A percentile compares a stretch with the other conserved stretches of the same genome.
phyloP scores from a whole-genome alignment of 192 early-diverging fungal genomes.

The Coemansia aciculifera region DNA sequence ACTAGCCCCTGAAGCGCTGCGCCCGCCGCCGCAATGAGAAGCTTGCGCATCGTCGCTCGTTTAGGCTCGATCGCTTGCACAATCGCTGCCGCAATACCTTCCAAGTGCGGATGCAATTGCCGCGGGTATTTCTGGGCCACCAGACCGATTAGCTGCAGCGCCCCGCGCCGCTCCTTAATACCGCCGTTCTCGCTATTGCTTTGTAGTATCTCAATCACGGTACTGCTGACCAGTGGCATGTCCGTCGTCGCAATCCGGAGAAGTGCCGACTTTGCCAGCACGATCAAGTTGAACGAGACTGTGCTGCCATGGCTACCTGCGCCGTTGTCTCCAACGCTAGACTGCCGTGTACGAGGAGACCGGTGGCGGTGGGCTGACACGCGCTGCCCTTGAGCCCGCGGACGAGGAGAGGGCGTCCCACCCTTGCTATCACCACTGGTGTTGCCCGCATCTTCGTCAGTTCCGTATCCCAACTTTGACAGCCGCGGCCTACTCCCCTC shows the following conservation, averaged over 20 bases:
- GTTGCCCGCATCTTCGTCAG: background rate
- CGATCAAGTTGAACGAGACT: conserved; percentile 46
- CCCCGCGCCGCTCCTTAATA: conserved; percentile 33
- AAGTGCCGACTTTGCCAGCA: conserved; percentile 46
- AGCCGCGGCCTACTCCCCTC: background rate
- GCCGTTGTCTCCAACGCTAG: background rate
- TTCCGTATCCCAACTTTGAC: background rate
- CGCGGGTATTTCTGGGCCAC: conserved; percentile 35
- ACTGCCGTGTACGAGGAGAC: conserved; percentile 8
- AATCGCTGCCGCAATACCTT: conserved; percentile 30
- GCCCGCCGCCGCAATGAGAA: conserved; percentile 47
- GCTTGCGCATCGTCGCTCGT: conserved; percentile 32
- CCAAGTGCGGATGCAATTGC: conserved; percentile 31
- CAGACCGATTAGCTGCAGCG: conserved; percentile 46
- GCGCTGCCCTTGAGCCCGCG: conserved; percentile 1
- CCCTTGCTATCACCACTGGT: background rate
- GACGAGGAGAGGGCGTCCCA: background rate
- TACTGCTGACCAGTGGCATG: conserved; percentile 27
- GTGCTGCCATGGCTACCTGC: conserved; percentile 10
- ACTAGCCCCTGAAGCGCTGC: conserved; percentile 47
- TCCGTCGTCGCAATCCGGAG: conserved; percentile 39
- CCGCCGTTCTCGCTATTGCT: conserved; percentile 2
- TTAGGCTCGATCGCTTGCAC: conserved; percentile 48
- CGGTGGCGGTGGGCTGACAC: conserved; percentile 10
- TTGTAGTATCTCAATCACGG: conserved; percentile 25